Percentiles rank a stretch among this genome's conserved stretches.
Conservation (phyloP, 192 early-diverging fungal species). For the Backusella macrospora region DNA sequence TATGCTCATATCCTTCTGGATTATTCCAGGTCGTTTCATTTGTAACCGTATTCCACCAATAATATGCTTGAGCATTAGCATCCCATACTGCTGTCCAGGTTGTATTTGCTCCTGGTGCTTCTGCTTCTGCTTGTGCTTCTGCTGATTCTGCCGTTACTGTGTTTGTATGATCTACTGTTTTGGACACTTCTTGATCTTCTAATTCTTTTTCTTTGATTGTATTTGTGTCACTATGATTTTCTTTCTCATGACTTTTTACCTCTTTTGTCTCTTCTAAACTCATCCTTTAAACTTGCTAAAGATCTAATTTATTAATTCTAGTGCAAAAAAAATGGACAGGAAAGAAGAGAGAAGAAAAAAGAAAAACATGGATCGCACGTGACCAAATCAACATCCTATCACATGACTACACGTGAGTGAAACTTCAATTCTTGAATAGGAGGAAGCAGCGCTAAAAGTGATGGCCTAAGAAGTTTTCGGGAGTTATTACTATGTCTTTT, state of each 20-base stretch:
- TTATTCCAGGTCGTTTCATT: slow-evolving; percentile 53
- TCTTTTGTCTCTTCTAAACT: not conserved
- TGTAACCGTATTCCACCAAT: slow-evolving; percentile 55
- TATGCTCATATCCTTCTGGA: slow-evolving; percentile 21
- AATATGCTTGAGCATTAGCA: slow-evolving; percentile 42
- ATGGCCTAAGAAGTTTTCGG: too few relatives aligned
- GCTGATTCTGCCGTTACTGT: not conserved
- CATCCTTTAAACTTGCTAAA: not conserved
- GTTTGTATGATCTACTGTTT: not conserved
- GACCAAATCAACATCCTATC: not conserved
- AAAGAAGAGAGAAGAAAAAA: not conserved
- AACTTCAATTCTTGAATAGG: too few relatives aligned
- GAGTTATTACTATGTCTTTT: too few relatives aligned
- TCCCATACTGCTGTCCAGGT: slow-evolving; percentile 49
- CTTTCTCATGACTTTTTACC: not conserved
- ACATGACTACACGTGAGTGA: not conserved
- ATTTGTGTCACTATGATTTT: not conserved
- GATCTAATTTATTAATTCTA: not conserved
- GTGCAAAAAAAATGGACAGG: not conserved
- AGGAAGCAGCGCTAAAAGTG: too few relatives aligned
- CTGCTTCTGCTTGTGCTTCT: not conserved
- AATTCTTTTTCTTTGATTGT: slow-evolving; percentile 1
- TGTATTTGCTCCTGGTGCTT: not conserved
- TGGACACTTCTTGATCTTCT: not conserved
- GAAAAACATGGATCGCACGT: not conserved